A percentile compares a stretch with the other conserved stretches of the same genome.
phyloP scores from a whole-genome alignment of 2,329 filamentous ascomycete genomes.

The Teratosphaeria zuluensis region DNA sequence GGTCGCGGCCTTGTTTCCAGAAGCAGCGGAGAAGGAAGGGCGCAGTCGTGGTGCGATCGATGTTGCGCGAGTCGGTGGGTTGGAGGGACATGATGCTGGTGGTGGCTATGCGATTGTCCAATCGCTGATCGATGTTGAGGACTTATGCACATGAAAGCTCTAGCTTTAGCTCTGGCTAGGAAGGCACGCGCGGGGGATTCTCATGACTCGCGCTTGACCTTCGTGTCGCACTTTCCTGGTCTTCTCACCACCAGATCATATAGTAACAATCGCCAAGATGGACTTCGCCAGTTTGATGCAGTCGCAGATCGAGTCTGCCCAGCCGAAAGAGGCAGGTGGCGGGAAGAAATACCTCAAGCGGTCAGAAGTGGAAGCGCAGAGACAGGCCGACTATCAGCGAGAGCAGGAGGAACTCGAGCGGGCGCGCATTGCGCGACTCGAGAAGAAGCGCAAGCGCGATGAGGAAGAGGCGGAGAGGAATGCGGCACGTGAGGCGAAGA shows the following conservation, averaged over 20 bases:
- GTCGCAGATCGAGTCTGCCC: constrained; percentile 61
- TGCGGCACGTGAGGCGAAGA: constrained; percentile 69
- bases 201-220: background rate
- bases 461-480: constrained; percentile 69
- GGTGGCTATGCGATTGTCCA: no score
- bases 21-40: constrained; percentile 83
- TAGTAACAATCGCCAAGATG: constrained; percentile 45
- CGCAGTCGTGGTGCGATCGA: constrained; percentile 61
- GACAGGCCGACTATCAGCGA: constrained; percentile 67
- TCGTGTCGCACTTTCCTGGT: background rate
- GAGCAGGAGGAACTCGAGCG: constrained; percentile 68
- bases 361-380: constrained; percentile 74
- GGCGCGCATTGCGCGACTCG: constrained; percentile 58
- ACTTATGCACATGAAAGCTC: background rate
- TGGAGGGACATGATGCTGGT: constrained; percentile 23
- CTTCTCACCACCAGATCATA: background rate
- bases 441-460: constrained; percentile 78
- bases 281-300: constrained; percentile 93
- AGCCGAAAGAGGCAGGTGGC: constrained; percentile 40
- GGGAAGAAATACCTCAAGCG: constrained; percentile 73
- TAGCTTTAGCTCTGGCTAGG: background rate
- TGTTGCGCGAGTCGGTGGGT: constrained; percentile 30
- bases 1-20: constrained; percentile 64
- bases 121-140: background rate
- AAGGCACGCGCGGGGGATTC: background rate